A percentile compares a stretch with the other conserved stretches of the same genome.
Evolutionary conservation across 768 basidiomycete genomes (phyloP).

Genomic region (Candolleomyces eurysporus): DNA sequence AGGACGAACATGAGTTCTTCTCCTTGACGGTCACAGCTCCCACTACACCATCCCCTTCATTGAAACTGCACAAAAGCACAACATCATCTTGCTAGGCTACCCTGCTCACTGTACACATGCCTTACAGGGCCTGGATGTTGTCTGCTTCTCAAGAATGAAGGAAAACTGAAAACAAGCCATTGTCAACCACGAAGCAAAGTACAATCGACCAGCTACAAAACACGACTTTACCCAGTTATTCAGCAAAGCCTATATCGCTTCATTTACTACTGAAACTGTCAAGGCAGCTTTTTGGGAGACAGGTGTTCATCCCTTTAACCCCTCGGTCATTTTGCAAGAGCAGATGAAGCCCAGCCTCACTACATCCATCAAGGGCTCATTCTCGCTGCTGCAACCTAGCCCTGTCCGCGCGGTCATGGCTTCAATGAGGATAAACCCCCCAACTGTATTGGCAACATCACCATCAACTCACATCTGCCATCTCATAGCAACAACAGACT

Average conservation of each 20-base stretch:
- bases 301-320: constrained; percentile 37
- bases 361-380: constrained; percentile 19
- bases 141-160: constrained; percentile 42
- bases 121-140: constrained; percentile 43
- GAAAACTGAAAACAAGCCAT: constrained; percentile 21
- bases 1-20: constrained; percentile 25
- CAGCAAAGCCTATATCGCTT: constrained; percentile 25
- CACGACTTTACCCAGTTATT: constrained; percentile 36
- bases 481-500: not conserved
- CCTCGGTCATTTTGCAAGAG: constrained; percentile 24
- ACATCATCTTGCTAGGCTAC: constrained; percentile 37
- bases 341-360: constrained; percentile 37
- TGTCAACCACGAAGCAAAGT: constrained; percentile 20
- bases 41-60: constrained; percentile 35
- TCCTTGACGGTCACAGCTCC: constrained; percentile 41
- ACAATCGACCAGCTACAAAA: constrained; percentile 25
- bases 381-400: constrained; percentile 11
- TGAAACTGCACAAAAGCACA: constrained; percentile 27
- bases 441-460: not conserved
- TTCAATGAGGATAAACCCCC: constrained; percentile 14
- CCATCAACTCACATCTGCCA: not conserved
- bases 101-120: constrained; percentile 40
- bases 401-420: constrained; percentile 11
- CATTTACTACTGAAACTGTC: constrained; percentile 32
- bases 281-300: constrained; percentile 35